Evolutionary conservation across 116 monocot species (phyloP), one percentile per base, ranked within the genome.

Genomic region (Trichopus zeylanicus): DNA sequence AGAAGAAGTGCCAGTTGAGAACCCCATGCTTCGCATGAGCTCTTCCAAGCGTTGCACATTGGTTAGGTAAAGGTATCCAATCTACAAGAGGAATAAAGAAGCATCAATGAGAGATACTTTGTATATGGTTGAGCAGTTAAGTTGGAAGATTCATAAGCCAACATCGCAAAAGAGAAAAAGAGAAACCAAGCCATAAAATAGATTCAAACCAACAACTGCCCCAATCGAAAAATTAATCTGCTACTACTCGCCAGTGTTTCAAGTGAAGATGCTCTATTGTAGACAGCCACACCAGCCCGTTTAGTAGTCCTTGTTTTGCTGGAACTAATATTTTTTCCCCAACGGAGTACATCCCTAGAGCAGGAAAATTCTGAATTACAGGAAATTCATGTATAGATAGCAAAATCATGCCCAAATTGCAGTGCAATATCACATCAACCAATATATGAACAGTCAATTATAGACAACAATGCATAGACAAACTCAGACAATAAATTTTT

Each of bases 41-140:
- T 81, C 72, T 58, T 99, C 92, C 71, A 99, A 72, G 33, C 98
- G 81, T 53, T 85, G 77, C 64, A 76, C 75, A 39, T 99, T 69
- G 9, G 92, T 99, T 31, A 92, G 81, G 76, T 99, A 99, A 56
- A 99, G 83, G 60, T 83, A 99, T 19, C 98, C 98, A 66, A 99
- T 80, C 98, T 99, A 64, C 34, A 20, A 26, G 47, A 66, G 25
- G 19, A 62, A 18, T 37, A 5, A 31, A 29, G 20, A 48, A 26
- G 6, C 18, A 29, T n/a, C n/a, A n/a, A n/a, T n/a, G n/a, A n/a
- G n/a, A n/a, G n/a, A n/a, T n/a, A n/a, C n/a, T n/a, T n/a, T n/a
- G n/a, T n/a, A n/a, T n/a, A n/a, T n/a, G n/a, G n/a, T 18, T 18
- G 42, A 1, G n/a, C 42, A 42, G n/a, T 42, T 42, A 16, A 16